phyloP scores from a whole-genome alignment of 148 eudicot genomes.

The Polygonum aviculare region DNA sequence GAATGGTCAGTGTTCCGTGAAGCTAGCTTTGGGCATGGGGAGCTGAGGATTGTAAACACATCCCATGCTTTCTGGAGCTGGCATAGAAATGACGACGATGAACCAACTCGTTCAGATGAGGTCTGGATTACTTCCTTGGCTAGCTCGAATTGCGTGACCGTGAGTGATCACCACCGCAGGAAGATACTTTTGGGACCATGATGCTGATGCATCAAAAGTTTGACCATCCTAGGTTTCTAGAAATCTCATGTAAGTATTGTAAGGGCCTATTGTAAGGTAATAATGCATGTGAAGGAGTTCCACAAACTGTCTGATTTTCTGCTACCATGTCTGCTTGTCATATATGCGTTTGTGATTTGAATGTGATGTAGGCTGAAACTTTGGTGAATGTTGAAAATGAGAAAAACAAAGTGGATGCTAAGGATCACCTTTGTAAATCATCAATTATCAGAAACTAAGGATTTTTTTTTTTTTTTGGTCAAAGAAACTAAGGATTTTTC shows the following conservation, averaged over 20 bases:
- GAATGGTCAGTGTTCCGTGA: slow-evolving; percentile 87
- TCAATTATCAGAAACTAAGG: no score
- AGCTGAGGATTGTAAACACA: slow-evolving; percentile 59
- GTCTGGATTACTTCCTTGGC: slow-evolving; percentile 71
- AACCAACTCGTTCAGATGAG: slow-evolving; percentile 72
- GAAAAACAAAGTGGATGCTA: no score
- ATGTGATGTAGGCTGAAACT: no score
- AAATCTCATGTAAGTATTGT: not conserved
- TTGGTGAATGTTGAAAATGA: no score
- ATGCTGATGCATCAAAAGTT: not conserved
- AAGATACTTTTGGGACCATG: slow-evolving; percentile 44
- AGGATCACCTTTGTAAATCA: no score
- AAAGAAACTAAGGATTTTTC: no score
- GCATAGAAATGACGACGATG: slow-evolving; percentile 91
- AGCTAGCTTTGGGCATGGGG: slow-evolving; percentile 93
- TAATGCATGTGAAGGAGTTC: no score
- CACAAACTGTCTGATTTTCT: no score
- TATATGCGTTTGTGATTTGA: no score
- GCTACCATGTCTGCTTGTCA: no score
- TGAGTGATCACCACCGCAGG: slow-evolving; percentile 32
- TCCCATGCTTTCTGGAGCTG: slow-evolving; percentile 86
- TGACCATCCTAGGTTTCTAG: not conserved
- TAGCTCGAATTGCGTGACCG: slow-evolving; percentile 48
- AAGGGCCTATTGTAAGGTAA: no score
- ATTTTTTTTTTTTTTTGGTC: no score